phyloP scores from a whole-genome alignment of 768 basidiomycete species.

The Amanita phalloides region DNA sequence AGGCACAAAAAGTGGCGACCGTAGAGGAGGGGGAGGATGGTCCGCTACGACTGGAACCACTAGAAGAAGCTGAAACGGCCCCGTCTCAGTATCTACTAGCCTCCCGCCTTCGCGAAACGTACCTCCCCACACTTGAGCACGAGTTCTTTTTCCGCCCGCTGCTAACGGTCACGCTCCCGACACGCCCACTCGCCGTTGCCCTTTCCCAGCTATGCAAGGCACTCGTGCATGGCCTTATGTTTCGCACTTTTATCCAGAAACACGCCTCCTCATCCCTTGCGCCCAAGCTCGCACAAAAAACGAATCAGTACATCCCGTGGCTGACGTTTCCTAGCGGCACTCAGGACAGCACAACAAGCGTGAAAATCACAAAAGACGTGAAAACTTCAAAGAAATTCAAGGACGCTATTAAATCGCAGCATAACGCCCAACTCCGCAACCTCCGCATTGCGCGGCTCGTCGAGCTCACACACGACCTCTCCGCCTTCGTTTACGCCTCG shows the following conservation, averaged over 20 bases:
- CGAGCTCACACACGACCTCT: background rate
- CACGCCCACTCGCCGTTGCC: conserved; percentile 27
- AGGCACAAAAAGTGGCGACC: too few relatives aligned
- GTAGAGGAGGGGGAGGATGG: background rate
- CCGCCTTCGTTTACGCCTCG: background rate
- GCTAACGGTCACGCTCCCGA: conserved; percentile 27
- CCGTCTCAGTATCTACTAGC: too few relatives aligned
- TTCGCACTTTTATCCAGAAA: conserved; percentile 13
- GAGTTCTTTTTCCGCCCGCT: conserved; percentile 30
- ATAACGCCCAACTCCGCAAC: background rate
- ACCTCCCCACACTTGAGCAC: conserved; percentile 16
- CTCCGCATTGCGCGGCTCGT: background rate
- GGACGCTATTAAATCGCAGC: background rate
- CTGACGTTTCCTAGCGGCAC: background rate
- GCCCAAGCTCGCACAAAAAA: background rate
- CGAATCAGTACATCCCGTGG: background rate
- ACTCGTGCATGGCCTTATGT: conserved; percentile 23
- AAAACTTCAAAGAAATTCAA: too few relatives aligned
- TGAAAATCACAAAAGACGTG: too few relatives aligned
- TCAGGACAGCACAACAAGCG: background rate
- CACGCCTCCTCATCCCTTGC: background rate
- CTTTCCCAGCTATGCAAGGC: conserved; percentile 21
- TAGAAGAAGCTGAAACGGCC: background rate
- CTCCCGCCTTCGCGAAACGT: conserved; percentile 14
- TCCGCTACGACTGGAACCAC: background rate